Base-by-base conservation (phyloP, 495 filamentous ascomycete species). In the Darksidea phi region DNA sequence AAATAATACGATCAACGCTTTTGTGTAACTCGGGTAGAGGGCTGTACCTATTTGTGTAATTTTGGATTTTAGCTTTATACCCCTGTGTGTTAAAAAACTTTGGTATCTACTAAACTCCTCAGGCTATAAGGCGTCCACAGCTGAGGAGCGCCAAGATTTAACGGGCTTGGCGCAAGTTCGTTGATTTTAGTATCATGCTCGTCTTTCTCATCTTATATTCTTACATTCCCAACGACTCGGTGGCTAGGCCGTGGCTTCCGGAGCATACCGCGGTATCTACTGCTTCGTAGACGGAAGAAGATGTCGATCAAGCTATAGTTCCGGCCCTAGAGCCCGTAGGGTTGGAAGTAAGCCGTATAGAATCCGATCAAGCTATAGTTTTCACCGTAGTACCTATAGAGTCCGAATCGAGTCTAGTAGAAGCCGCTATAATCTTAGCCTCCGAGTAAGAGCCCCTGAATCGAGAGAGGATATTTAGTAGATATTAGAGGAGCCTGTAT, bases 381-480 rank as follows among this genome's bases (percentile, higher is more conserved):
- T 49, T 23, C 6, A 49, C 47, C 47, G 47, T 49, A 49, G 47
- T 18, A 23, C 47, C 47, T 49, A 15, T 4, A 18, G 47, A 10
- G 47, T 49, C 47, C 18, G 47, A 23, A 32, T 10, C 28, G 28
- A 49, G 47, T 49, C 18, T 23, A 49, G 47, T 18, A 49, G 47
- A 49, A 49, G 47, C 47, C 23, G 18, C 47, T 23, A 49, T 23
- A 49, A 26, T 49, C 47, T 49, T 23, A 49, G 18, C 47, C 47
- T 49, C 47, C 18, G 18, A 49, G 47, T 18, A 49, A 18, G 47
- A 49, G 47, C 28, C 28, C 43, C 43, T 48, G 43, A 48, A 48
- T 48, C 43, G 43, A 48, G 43, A 48, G 43, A 48, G 43, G 43
- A 48, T 18, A 48, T 48, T 48, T 18, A 48, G 43, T 23, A 49